Evolutionary conservation across 768 basidiomycete species (phyloP).

Genomic region (Trametes punicea): DNA sequence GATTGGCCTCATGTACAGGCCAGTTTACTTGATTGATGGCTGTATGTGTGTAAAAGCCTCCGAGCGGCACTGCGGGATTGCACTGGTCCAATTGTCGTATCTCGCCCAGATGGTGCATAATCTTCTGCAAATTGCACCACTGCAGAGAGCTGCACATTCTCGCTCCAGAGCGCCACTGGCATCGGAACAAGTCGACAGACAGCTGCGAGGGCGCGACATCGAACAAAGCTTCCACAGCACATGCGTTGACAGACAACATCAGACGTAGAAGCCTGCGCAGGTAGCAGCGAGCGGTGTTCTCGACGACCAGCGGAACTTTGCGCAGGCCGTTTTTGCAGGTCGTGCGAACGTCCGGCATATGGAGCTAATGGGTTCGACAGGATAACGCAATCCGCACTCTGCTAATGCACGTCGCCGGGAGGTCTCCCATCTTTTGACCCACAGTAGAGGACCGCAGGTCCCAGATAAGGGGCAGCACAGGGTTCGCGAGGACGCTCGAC

Average conservation of each 20-base stretch:
- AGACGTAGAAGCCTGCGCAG: not conserved
- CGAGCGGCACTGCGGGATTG: too few relatives aligned
- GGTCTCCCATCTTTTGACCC: not conserved
- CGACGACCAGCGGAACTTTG: not conserved
- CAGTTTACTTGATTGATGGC: too few relatives aligned
- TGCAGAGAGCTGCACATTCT: too few relatives aligned
- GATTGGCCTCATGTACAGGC: too few relatives aligned
- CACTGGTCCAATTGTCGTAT: too few relatives aligned
- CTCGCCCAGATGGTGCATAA: too few relatives aligned
- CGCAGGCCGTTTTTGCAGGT: not conserved
- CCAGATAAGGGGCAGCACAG: not conserved
- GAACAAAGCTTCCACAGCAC: not conserved
- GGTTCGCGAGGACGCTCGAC: not conserved
- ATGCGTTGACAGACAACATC: not conserved
- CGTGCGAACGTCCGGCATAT: not conserved
- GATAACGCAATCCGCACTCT: conserved; percentile 9
- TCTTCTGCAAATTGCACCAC: too few relatives aligned
- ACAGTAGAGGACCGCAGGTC: not conserved
- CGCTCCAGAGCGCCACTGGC: too few relatives aligned
- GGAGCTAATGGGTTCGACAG: not conserved
- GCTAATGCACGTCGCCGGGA: not conserved
- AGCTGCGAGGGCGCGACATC: not conserved
- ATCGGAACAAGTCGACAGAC: not conserved
- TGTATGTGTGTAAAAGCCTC: too few relatives aligned
- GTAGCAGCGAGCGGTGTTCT: not conserved